Evolutionary conservation across 2,329 filamentous ascomycete genomes (phyloP).

Genomic region (Penicillium sp.): DNA sequence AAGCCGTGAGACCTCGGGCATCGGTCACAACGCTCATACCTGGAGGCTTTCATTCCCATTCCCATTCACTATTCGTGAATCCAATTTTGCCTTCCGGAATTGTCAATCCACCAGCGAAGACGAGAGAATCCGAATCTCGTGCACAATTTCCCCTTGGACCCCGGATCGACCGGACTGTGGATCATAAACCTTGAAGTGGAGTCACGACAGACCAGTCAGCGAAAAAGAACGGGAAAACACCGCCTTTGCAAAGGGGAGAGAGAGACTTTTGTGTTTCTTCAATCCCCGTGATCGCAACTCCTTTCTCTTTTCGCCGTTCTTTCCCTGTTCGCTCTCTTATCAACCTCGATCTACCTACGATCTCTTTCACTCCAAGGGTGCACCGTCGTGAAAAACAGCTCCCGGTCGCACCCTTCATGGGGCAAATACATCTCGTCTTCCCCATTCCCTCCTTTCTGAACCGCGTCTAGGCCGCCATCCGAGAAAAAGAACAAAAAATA

Average conservation of each 20-base stretch:
- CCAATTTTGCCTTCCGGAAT: not conserved
- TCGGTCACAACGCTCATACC: not conserved
- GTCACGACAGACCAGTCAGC: constrained; percentile 17
- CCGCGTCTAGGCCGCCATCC: constrained; percentile 8
- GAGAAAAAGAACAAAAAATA: not conserved
- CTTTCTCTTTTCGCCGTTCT: not conserved
- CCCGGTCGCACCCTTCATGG: constrained; percentile 20
- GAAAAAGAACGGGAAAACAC: not conserved
- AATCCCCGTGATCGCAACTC: constrained; percentile 3
- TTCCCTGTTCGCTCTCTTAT: not conserved
- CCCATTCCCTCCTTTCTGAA: constrained; percentile 10
- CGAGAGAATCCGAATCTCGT: not conserved
- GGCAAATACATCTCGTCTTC: constrained; percentile 9
- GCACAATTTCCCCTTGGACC: constrained; percentile 11
- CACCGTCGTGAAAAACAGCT: constrained; percentile 10
- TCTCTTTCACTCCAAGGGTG: constrained; percentile 4
- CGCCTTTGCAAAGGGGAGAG: not conserved
- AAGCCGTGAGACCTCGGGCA: not conserved
- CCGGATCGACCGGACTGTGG: constrained; percentile 25
- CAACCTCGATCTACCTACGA: not conserved
- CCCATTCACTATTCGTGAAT: not conserved
- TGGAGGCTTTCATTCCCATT: not conserved
- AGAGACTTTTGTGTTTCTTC: not conserved
- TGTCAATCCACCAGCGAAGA: not conserved
- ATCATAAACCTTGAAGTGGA: constrained; percentile 10